These are phyloP conservation scores for Camelina neglecta DNA, from an alignment of 345 rosid species.

Conservation along the genomic window DNA sequence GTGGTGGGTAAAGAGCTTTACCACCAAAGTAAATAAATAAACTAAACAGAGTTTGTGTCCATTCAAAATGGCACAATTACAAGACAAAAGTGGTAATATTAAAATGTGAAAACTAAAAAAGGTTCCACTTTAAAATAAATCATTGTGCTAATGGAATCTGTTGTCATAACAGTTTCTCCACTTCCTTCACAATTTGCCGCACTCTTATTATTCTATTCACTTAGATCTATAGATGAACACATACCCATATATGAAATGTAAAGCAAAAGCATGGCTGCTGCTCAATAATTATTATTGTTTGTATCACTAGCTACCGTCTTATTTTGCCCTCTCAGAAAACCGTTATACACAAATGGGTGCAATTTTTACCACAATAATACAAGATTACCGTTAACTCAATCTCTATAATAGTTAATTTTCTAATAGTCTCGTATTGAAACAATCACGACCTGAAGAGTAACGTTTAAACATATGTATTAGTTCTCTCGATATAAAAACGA, in stretches of 20 bases:
- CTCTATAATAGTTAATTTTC: neutral
- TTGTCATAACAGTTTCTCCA: slow-evolving; percentile 53
- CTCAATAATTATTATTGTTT: neutral
- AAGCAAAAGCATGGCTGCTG: slow-evolving; percentile 36
- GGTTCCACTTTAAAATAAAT: slow-evolving; percentile 37
- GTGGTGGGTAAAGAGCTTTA: slow-evolving; percentile 36
- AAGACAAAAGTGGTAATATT: slow-evolving; percentile 35
- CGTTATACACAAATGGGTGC: too few species aligned
- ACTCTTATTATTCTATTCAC: slow-evolving; percentile 15
- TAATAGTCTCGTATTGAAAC: neutral
- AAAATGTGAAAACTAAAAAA: slow-evolving; percentile 25
- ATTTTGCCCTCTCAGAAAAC: too few species aligned
- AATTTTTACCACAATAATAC: neutral
- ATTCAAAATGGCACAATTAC: slow-evolving; percentile 36
- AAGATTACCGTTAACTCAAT: neutral
- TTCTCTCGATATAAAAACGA: neutral
- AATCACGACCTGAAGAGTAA: neutral
- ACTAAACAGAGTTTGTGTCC: slow-evolving; percentile 40
- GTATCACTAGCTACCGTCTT: too few species aligned
- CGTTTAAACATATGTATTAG: neutral
- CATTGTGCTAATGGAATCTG: slow-evolving; percentile 52
- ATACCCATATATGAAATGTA: slow-evolving; percentile 11
- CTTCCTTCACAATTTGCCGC: slow-evolving; percentile 42
- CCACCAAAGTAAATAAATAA: slow-evolving; percentile 32
- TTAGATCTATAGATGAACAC: slow-evolving; percentile 5